Conservation (phyloP, 768 basidiomycete species). For the Russula foetens region DNA sequence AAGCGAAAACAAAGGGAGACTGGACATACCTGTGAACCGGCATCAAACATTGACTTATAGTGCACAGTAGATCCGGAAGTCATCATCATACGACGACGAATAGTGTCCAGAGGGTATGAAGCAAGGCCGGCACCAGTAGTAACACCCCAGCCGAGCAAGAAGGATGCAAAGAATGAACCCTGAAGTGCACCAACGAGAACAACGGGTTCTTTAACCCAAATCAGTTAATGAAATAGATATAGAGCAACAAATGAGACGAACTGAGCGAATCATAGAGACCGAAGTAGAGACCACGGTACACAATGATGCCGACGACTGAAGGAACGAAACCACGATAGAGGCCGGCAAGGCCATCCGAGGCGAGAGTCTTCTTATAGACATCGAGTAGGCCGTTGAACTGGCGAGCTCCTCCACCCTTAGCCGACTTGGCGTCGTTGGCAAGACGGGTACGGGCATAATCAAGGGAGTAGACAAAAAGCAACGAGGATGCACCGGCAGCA, state of each 20-base stretch:
- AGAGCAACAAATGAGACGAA: constrained; percentile 33
- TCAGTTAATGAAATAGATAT: constrained; percentile 19
- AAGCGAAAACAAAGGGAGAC: no score
- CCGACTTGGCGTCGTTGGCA: constrained; percentile 94
- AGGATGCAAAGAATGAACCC: constrained; percentile 96
- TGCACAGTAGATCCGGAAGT: constrained; percentile 91
- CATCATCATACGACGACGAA: constrained; percentile 99
- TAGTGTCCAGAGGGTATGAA: constrained; percentile 90
- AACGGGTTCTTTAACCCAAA: constrained; percentile 65
- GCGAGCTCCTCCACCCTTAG: constrained; percentile 85
- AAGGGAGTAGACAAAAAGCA: constrained; percentile 99
- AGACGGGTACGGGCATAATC: constrained; percentile 99
- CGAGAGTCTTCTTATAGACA: constrained; percentile 96
- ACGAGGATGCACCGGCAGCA: constrained; percentile 97
- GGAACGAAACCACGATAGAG: constrained; percentile 99
- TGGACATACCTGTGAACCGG: constrained; percentile 54
- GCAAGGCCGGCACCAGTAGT: constrained; percentile 99
- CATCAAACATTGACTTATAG: constrained; percentile 99
- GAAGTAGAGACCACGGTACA: constrained; percentile 99
- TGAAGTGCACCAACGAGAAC: constrained; percentile 93
- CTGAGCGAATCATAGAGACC: constrained; percentile 94
- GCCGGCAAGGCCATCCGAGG: constrained; percentile 95
- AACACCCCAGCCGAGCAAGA: constrained; percentile 97
- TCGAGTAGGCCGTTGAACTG: constrained; percentile 99
- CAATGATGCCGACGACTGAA: constrained; percentile 98